A percentile compares a stretch with the other conserved stretches of the same genome.
These are phyloP conservation scores for Incumbomyces delicatus DNA, from an alignment of 2,329 filamentous ascomycete genomes.

Conservation along the genomic window DNA sequence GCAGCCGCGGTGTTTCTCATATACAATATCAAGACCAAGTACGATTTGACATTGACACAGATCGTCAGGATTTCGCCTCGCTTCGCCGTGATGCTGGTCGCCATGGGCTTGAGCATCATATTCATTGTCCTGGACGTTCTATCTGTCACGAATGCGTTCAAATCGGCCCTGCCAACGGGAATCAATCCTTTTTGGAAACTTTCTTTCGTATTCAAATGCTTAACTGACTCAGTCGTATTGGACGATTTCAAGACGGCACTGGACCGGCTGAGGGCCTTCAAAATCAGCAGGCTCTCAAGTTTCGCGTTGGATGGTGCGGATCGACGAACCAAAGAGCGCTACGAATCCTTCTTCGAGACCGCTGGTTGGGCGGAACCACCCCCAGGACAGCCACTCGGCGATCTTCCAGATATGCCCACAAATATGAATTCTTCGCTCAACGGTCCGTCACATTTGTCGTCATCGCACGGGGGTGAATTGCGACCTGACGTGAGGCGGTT, in stretches of 20 bases:
- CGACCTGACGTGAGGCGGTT: constrained; percentile 11
- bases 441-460: constrained; percentile 3
- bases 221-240: constrained; percentile 50
- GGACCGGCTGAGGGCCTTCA: constrained; percentile 24
- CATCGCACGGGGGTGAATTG: constrained; percentile 12
- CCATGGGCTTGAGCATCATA: constrained; percentile 51
- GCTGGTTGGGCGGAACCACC: constrained; percentile 18
- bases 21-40: constrained; percentile 49
- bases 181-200: constrained; percentile 57
- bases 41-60: constrained; percentile 48
- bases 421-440: constrained; percentile 8
- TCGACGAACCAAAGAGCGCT: constrained; percentile 14
- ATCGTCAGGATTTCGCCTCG: constrained; percentile 53
- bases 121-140: constrained; percentile 55
- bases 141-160: constrained; percentile 45
- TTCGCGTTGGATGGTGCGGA: constrained; percentile 19
- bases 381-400: constrained; percentile 8
- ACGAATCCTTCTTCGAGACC: constrained; percentile 11
- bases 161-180: constrained; percentile 36
- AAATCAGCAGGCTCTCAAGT: constrained; percentile 20
- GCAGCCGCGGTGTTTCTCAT: constrained; percentile 45
- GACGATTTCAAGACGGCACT: constrained; percentile 52
- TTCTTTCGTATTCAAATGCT: constrained; percentile 50
- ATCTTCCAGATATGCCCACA: constrained; percentile 8
- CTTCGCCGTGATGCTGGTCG: constrained; percentile 51